phyloP scores from a whole-genome alignment of 116 monocot genomes.

The Iris pallida region DNA sequence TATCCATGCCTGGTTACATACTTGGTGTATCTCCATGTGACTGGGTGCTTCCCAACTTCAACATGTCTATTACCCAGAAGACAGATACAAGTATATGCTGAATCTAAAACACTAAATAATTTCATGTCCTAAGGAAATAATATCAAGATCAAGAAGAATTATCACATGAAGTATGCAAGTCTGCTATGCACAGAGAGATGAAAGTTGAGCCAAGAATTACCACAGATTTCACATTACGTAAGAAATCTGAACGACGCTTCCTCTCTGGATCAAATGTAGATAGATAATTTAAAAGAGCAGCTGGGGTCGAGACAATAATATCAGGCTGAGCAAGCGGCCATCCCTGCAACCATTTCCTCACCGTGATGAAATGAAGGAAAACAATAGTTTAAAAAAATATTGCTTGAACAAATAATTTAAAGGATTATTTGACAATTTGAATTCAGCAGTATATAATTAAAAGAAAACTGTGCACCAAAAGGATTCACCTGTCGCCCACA shows the following conservation, averaged over 20 bases:
- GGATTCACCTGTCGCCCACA: constrained; percentile 76
- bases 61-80: background rate
- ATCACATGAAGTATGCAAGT: background rate
- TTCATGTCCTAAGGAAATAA: background rate
- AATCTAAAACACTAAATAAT: background rate
- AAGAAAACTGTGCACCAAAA: background rate
- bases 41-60: too few species aligned
- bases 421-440: background rate
- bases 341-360: constrained; percentile 44
- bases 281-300: constrained; percentile 86
- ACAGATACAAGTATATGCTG: background rate
- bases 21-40: too few species aligned
- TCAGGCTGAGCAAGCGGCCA: constrained; percentile 76
- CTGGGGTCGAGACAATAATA: constrained; percentile 94
- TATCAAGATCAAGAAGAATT: background rate
- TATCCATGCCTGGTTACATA: too few species aligned
- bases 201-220: constrained; percentile 35
- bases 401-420: background rate
- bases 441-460: background rate
- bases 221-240: constrained; percentile 72
- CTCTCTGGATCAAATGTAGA: constrained; percentile 69
- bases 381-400: background rate
- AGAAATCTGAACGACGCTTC: constrained; percentile 54
- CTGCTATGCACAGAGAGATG: background rate
- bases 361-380: background rate